Conservation (phyloP, 2,329 filamentous ascomycete genomes). For the Dothistroma pini region DNA sequence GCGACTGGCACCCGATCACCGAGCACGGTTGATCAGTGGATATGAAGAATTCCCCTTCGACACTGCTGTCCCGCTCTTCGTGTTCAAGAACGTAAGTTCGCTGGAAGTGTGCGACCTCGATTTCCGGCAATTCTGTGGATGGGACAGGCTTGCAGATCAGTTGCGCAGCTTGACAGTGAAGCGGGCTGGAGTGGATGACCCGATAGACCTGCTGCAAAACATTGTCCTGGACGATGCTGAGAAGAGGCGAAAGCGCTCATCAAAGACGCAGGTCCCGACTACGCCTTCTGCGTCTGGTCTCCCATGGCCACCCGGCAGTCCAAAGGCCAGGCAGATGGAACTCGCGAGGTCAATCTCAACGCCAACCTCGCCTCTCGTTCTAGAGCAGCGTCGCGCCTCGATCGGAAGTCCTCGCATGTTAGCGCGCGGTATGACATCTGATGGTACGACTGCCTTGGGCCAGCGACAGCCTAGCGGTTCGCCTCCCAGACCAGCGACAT, state of each 20-base stretch:
- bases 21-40: slow-evolving; percentile 81
- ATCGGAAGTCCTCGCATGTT: slow-evolving; percentile 50
- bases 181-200: slow-evolving; percentile 82
- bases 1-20: slow-evolving; percentile 85
- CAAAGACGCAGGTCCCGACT: slow-evolving; percentile 66
- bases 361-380: slow-evolving; percentile 59
- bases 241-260: slow-evolving; percentile 74
- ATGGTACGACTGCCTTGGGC: slow-evolving; percentile 36
- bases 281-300: slow-evolving; percentile 61
- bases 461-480: slow-evolving; percentile 70
- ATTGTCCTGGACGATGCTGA: slow-evolving; percentile 97
- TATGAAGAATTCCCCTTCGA: slow-evolving; percentile 99
- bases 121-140: slow-evolving; percentile 94
- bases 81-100: slow-evolving; percentile 94
- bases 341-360: slow-evolving; percentile 64
- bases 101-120: slow-evolving; percentile 94
- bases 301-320: slow-evolving; percentile 61
- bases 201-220: slow-evolving; percentile 81
- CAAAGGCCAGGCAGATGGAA: slow-evolving; percentile 61
- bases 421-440: slow-evolving; percentile 57
- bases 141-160: slow-evolving; percentile 91
- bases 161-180: slow-evolving; percentile 85
- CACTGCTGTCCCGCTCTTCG: slow-evolving; percentile 90
- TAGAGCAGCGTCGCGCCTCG: slow-evolving; percentile 46
- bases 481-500: slow-evolving; percentile 70